Evolutionary conservation across 2,329 filamentous ascomycete genomes (phyloP).

Genomic region (Phyllosticta capitalensis): DNA sequence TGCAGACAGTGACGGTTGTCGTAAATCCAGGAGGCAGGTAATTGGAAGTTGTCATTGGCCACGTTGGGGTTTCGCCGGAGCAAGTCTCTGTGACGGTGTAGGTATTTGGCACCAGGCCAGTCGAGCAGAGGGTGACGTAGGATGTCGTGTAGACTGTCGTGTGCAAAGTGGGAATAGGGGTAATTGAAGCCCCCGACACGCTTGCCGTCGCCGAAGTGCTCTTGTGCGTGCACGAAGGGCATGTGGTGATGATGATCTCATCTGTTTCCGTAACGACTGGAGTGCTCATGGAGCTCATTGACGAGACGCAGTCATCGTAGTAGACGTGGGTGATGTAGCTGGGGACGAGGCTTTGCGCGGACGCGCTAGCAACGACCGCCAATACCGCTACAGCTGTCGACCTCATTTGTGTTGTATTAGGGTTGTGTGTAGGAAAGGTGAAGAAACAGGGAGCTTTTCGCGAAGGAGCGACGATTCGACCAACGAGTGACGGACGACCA

Average conservation of each 20-base stretch:
- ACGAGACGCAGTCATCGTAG: slow-evolving; percentile 1
- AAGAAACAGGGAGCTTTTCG: slow-evolving; percentile 1
- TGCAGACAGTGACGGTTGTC: slow-evolving; percentile 16
- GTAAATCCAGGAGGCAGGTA: slow-evolving; percentile 17
- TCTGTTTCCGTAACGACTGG: slow-evolving; percentile 19
- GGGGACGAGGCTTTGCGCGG: slow-evolving; percentile 2
- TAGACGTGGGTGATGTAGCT: slow-evolving; percentile 8
- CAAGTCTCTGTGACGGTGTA: slow-evolving; percentile 27
- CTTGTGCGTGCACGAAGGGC: not conserved
- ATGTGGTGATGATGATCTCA: slow-evolving; percentile 20
- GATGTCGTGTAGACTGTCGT: slow-evolving; percentile 19
- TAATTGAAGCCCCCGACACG: not conserved
- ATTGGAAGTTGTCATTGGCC: not conserved
- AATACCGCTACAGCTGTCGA: slow-evolving; percentile 1
- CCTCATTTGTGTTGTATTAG: slow-evolving; percentile 1
- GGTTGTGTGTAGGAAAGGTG: not conserved
- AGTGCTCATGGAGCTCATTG: not conserved
- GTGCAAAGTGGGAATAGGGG: slow-evolving; percentile 3
- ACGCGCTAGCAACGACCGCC: slow-evolving; percentile 1
- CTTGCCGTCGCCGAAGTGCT: not conserved
- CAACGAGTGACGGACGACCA: not conserved
- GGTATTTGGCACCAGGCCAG: slow-evolving; percentile 15
- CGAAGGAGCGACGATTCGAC: not conserved
- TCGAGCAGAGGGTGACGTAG: slow-evolving; percentile 17
- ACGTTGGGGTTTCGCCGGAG: slow-evolving; percentile 12